phyloP scores from a whole-genome alignment of 139 green algal species.

The Zygnema circumcarinatum region DNA sequence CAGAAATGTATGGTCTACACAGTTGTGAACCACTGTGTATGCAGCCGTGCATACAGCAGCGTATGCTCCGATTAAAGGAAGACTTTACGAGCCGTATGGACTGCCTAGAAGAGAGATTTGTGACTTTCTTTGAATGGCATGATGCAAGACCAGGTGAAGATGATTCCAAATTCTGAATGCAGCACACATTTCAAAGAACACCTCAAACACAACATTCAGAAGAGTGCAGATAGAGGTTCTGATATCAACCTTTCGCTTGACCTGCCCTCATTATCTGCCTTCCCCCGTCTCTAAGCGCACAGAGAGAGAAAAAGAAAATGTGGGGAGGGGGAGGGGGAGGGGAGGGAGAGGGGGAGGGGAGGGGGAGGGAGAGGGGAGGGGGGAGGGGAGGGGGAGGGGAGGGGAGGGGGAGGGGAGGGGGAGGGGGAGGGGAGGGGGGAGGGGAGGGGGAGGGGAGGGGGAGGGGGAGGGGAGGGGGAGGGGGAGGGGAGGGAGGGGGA shows the following conservation, averaged over 20 bases:
- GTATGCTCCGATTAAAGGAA: no score
- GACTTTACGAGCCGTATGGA: no score
- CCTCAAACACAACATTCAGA: background rate
- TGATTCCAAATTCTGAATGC: background rate
- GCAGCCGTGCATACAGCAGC: no score
- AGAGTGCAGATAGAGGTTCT: background rate
- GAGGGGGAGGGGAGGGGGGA: background rate
- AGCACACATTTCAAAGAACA: background rate
- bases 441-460: background rate
- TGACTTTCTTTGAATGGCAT: background rate
- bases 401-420: background rate
- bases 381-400: background rate
- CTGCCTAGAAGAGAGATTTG: no score
- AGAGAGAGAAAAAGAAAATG: constrained; percentile 1
- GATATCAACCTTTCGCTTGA: no score
- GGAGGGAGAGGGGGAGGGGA: background rate
- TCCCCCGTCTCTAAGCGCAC: no score
- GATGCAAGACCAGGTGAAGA: background rate
- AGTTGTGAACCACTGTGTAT: no score
- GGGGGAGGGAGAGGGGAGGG: background rate
- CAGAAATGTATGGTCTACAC: no score
- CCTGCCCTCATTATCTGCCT: no score
- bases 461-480: background rate
- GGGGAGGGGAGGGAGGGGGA: background rate
- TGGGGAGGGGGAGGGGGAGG: background rate